Conservation (phyloP, 1,139 yeast species). For the Debaryomyces singareniensis region DNA sequence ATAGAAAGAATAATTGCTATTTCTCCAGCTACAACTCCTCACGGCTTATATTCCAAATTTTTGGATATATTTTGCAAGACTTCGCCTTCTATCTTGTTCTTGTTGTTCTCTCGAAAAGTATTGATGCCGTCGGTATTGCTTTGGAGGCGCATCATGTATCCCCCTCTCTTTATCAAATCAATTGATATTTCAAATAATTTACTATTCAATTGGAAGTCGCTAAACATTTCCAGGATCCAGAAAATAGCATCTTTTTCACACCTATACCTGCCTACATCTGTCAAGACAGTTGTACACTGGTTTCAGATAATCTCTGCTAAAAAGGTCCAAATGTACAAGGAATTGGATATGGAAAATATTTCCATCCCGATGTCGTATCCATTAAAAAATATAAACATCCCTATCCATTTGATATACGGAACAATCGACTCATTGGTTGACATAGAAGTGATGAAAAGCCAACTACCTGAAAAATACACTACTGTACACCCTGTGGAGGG, state of each 20-base stretch:
- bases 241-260: conserved; percentile 76
- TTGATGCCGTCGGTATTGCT: conserved; percentile 71
- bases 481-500: conserved; percentile 42
- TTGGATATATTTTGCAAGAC: conserved; percentile 74
- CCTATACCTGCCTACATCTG: conserved; percentile 84
- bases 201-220: conserved; percentile 73
- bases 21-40: conserved; percentile 94
- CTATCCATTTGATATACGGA: conserved; percentile 76
- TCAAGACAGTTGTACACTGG: conserved; percentile 93
- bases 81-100: conserved; percentile 68
- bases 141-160: conserved; percentile 81
- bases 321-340: conserved; percentile 85
- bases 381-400: conserved; percentile 53
- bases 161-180: conserved; percentile 68
- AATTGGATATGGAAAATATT: conserved; percentile 26
- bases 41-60: conserved; percentile 68
- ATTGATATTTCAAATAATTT: conserved; percentile 65
- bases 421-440: conserved; percentile 78
- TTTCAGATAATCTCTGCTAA: conserved; percentile 82
- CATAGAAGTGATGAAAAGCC: conserved; percentile 62
- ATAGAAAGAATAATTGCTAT: conserved; percentile 71
- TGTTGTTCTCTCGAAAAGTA: conserved; percentile 68
- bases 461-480: conserved; percentile 35
- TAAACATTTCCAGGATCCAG: conserved; percentile 64
- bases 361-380: conserved; percentile 36